A percentile compares a stretch with the other conserved stretches of the same genome.
phyloP scores from a whole-genome alignment of 225 moss, liverwort and hornwort genomes.

The Polytrichum formosum region DNA sequence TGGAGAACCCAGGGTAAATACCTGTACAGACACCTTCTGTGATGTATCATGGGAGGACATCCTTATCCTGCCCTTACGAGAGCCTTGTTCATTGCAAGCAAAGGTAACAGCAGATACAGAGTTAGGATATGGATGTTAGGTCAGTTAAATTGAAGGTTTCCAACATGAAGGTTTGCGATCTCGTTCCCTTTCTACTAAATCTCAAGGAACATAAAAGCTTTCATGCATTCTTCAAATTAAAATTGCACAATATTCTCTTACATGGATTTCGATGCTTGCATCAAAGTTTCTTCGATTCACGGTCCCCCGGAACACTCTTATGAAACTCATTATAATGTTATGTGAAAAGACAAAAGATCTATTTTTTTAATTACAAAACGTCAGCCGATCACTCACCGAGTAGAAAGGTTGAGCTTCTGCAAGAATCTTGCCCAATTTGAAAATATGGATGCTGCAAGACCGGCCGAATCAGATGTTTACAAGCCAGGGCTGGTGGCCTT shows the following conservation, averaged over 20 bases:
- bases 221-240: no score
- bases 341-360: neutral
- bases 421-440: slow-evolving; percentile 5
- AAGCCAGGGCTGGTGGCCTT: slow-evolving; percentile 23
- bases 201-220: neutral
- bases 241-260: no score
- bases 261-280: neutral
- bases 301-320: no score
- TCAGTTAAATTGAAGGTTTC: neutral
- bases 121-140: no score
- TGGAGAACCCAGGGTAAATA: slow-evolving; percentile 9
- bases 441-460: neutral
- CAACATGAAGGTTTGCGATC: neutral
- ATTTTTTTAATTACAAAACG: neutral
- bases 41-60: slow-evolving; percentile 36
- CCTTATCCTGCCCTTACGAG: slow-evolving; percentile 15
- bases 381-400: slow-evolving; percentile 15
- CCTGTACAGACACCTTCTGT: slow-evolving; percentile 31
- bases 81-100: slow-evolving; percentile 22
- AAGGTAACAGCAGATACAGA: neutral
- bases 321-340: no score
- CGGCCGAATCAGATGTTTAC: slow-evolving; percentile 15
- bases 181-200: neutral
- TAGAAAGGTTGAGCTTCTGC: slow-evolving; percentile 14
- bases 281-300: neutral